Percentiles rank a stretch among this genome's conserved stretches.
phyloP scores from a whole-genome alignment of 768 basidiomycete species.

The Lentinula edodes region DNA sequence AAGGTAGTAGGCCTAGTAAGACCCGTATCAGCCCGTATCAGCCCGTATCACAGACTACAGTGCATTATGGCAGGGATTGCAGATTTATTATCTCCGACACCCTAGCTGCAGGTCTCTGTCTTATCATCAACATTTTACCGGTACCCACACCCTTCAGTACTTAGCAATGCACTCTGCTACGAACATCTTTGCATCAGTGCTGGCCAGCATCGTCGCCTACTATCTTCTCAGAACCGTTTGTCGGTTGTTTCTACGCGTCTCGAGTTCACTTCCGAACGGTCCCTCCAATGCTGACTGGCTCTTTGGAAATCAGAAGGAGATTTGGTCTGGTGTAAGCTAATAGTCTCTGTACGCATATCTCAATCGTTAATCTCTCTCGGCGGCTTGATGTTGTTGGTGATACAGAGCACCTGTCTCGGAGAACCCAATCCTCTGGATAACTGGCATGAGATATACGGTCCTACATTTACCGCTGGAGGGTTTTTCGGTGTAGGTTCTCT shows the following conservation, averaged over 20 bases:
- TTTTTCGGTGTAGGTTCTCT: background rate
- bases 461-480: background rate
- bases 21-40: too few relatives aligned
- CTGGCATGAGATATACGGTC: background rate
- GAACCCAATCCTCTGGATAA: background rate
- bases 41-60: too few relatives aligned
- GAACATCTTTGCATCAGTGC: background rate
- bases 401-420: background rate
- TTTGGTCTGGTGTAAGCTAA: background rate
- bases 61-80: too few relatives aligned
- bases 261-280: background rate
- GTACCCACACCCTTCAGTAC: too few relatives aligned
- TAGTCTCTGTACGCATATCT: too few relatives aligned
- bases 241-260: background rate
- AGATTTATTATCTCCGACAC: too few relatives aligned
- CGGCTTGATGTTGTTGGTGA: background rate
- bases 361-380: background rate
- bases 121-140: too few relatives aligned
- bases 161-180: background rate
- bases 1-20: too few relatives aligned
- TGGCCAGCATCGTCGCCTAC: background rate
- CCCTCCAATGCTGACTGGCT: background rate
- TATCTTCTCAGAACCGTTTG: background rate
- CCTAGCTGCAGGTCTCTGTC: too few relatives aligned
- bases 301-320: background rate